Conservation (phyloP, 352 stramenopile genomes). For the Phytopythium delawarense region DNA sequence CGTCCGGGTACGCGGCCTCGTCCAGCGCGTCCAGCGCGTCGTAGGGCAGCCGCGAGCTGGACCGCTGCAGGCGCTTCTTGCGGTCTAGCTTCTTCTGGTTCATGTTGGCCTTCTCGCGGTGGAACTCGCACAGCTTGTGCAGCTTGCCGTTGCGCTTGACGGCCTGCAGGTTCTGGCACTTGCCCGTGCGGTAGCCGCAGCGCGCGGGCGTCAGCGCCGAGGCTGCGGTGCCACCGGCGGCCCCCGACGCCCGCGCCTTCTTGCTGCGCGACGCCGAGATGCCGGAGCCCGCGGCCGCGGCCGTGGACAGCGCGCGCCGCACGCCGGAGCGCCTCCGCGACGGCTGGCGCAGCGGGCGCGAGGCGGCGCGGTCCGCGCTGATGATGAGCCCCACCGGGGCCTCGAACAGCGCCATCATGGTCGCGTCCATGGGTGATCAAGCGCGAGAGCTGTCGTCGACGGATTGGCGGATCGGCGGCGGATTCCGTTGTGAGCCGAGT, state of each 20-base stretch:
- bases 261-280: slow-evolving; percentile 7
- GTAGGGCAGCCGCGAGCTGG: slow-evolving; percentile 25
- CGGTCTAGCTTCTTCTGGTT: slow-evolving; percentile 86
- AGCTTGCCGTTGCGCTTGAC: slow-evolving; percentile 81
- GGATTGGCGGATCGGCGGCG: slow-evolving; percentile 5
- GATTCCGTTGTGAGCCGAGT: slow-evolving; percentile 1
- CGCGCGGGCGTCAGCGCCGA: slow-evolving; percentile 31
- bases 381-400: slow-evolving; percentile 15
- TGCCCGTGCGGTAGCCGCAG: slow-evolving; percentile 78
- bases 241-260: slow-evolving; percentile 13
- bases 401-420: not conserved
- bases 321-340: not conserved
- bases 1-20: slow-evolving; percentile 15
- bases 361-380: slow-evolving; percentile 15
- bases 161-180: slow-evolving; percentile 75
- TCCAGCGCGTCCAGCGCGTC: slow-evolving; percentile 36
- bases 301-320: slow-evolving; percentile 1
- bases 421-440: no score
- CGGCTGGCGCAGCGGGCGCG: slow-evolving; percentile 2
- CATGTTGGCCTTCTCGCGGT: slow-evolving; percentile 78
- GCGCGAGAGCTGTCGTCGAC: not conserved
- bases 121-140: slow-evolving; percentile 85
- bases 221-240: slow-evolving; percentile 4
- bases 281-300: slow-evolving; percentile 9
- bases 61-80: slow-evolving; percentile 74